Percentiles rank a stretch among this genome's conserved stretches.
phyloP scores from a whole-genome alignment of 306 rosid species.

The Cucurbita moschata region DNA sequence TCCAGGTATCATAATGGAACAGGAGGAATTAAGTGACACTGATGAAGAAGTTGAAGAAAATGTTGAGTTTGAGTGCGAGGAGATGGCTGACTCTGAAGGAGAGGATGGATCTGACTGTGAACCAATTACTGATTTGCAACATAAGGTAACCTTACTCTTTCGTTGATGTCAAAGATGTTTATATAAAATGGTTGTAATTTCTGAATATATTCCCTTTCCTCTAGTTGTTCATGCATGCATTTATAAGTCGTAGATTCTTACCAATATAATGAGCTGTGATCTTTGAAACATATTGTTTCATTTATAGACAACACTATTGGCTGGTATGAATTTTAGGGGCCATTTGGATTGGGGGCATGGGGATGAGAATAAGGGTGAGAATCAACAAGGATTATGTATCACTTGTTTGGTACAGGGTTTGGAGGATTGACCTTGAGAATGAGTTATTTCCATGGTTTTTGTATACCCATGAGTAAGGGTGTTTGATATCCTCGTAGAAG shows the following conservation, averaged over 20 bases:
- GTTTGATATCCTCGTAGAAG: too few relatives aligned
- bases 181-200: neutral
- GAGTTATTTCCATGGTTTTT: too few relatives aligned
- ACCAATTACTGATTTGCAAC: slow-evolving; percentile 30
- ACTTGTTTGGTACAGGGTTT: too few relatives aligned
- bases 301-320: neutral
- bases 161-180: neutral
- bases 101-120: slow-evolving; percentile 71
- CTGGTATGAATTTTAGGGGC: neutral
- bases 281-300: neutral
- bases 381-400: too few relatives aligned
- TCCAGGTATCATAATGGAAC: slow-evolving; percentile 87
- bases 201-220: neutral
- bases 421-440: too few relatives aligned
- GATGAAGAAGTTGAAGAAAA: slow-evolving; percentile 87
- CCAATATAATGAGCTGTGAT: neutral
- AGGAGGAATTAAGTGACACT: slow-evolving; percentile 83
- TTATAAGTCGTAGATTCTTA: neutral
- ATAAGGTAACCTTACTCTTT: slow-evolving; percentile 33
- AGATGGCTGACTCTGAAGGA: slow-evolving; percentile 94
- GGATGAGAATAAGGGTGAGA: too few relatives aligned
- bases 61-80: slow-evolving; percentile 93
- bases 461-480: too few relatives aligned
- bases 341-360: too few relatives aligned
- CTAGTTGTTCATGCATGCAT: neutral